These are phyloP conservation scores for Penicillium brevicompactum DNA, from an alignment of 2,329 filamentous ascomycete genomes.

Conservation along the genomic window DNA sequence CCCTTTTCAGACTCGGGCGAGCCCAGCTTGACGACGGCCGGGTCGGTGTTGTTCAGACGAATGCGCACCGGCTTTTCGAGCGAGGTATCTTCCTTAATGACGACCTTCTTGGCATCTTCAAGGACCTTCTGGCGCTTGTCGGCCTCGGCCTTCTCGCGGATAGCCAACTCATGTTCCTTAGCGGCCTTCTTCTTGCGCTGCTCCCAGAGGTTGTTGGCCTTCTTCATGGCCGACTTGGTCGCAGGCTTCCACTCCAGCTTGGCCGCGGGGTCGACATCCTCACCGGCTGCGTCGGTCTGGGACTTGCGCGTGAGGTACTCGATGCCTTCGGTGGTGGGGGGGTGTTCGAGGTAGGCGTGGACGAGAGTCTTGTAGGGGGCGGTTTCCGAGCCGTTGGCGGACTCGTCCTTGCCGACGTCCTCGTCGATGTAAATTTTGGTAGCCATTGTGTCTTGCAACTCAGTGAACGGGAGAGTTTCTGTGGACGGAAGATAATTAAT, in stretches of 20 bases:
- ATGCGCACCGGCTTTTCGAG: conserved; percentile 76
- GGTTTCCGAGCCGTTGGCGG: conserved; percentile 67
- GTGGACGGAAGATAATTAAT: conserved; percentile 4
- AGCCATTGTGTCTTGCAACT: conserved; percentile 30
- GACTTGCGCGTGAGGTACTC: conserved; percentile 71
- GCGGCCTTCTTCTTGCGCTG: conserved; percentile 80
- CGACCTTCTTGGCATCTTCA: conserved; percentile 80
- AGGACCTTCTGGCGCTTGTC: conserved; percentile 70
- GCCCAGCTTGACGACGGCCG: conserved; percentile 59
- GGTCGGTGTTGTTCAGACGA: conserved; percentile 71
- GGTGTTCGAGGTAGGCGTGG: conserved; percentile 73
- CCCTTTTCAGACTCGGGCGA: conserved; percentile 63
- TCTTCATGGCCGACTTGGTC: conserved; percentile 83
- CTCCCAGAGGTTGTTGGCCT: conserved; percentile 74
- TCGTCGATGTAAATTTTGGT: conserved; percentile 73
- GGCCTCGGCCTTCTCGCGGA: conserved; percentile 71
- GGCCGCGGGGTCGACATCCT: conserved; percentile 64
- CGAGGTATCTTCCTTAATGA: conserved; percentile 68
- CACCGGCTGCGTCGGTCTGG: conserved; percentile 60
- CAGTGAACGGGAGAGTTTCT: conserved; percentile 9
- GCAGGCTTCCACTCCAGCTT: conserved; percentile 76
- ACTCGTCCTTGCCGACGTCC: conserved; percentile 72
- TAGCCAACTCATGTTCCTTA: conserved; percentile 73
- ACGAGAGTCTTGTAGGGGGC: conserved; percentile 81
- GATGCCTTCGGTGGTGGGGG: conserved; percentile 58